A percentile compares a stretch with the other conserved stretches of the same genome.
These are phyloP conservation scores for Phytophthora macrochlamydospora DNA, from an alignment of 352 stramenopile species.

Conservation along the genomic window DNA sequence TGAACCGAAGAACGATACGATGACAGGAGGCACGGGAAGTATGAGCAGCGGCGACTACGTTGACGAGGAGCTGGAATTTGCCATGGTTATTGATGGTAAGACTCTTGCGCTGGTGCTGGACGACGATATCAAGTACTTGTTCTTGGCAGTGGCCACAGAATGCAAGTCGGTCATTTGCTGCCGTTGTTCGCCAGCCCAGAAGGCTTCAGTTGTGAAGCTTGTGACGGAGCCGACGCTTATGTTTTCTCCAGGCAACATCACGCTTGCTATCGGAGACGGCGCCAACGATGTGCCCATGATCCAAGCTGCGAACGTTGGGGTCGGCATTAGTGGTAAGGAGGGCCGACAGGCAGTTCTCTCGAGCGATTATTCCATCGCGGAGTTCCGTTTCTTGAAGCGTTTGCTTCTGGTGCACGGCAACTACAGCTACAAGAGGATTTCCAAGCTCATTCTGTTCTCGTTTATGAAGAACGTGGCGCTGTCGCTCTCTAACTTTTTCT, in stretches of 20 bases:
- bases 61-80: slow-evolving; percentile 86
- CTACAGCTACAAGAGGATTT: slow-evolving; percentile 92
- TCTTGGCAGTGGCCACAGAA: slow-evolving; percentile 85
- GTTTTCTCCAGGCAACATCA: slow-evolving; percentile 90
- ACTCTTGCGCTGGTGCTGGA: slow-evolving; percentile 83
- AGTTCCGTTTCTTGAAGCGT: slow-evolving; percentile 86
- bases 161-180: slow-evolving; percentile 92
- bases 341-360: slow-evolving; percentile 84
- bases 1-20: slow-evolving; percentile 60
- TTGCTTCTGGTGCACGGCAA: slow-evolving; percentile 87
- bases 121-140: slow-evolving; percentile 91
- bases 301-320: slow-evolving; percentile 83
- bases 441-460: slow-evolving; percentile 89
- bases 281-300: slow-evolving; percentile 91
- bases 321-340: slow-evolving; percentile 89
- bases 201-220: slow-evolving; percentile 85
- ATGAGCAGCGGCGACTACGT: slow-evolving; percentile 58
- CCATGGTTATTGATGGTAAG: slow-evolving; percentile 91
- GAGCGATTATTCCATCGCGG: slow-evolving; percentile 84
- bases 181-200: slow-evolving; percentile 84
- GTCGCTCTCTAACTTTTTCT: slow-evolving; percentile 87
- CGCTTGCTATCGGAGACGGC: slow-evolving; percentile 83
- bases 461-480: slow-evolving; percentile 91
- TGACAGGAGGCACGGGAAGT: slow-evolving; percentile 28
- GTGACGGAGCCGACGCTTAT: slow-evolving; percentile 88